These are phyloP conservation scores for Linum lewisii DNA, from an alignment of 345 rosid genomes.

Conservation along the genomic window DNA sequence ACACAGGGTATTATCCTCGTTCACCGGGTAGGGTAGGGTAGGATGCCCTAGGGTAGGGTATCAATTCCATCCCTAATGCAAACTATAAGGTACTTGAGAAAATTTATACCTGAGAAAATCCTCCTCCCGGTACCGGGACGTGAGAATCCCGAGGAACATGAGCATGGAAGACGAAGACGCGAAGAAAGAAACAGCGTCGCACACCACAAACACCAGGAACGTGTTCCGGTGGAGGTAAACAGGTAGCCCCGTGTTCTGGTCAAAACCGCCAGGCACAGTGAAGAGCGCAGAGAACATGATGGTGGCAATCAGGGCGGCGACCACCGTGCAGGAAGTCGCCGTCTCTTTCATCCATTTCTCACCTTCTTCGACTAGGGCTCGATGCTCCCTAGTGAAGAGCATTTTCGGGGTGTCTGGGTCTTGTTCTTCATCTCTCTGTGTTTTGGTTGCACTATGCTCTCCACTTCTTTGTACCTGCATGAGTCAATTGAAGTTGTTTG, in stretches of 20 bases:
- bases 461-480: constrained; percentile 42
- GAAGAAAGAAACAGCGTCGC: constrained; percentile 20
- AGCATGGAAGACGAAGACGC: constrained; percentile 17
- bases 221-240: constrained; percentile 4
- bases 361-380: constrained; percentile 18
- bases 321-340: constrained; percentile 20
- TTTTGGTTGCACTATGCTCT: constrained; percentile 55
- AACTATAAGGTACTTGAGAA: no score
- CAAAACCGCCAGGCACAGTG: constrained; percentile 22
- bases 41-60: no score
- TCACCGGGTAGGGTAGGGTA: no score
- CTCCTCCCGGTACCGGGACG: constrained; percentile 24
- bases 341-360: constrained; percentile 26
- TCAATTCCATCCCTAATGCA: no score
- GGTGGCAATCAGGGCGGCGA: constrained; percentile 24
- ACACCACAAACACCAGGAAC: constrained; percentile 18
- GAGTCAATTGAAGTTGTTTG: neutral
- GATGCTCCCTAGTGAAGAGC: constrained; percentile 22
- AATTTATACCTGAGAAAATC: constrained; percentile 22
- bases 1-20: no score
- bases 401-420: constrained; percentile 33
- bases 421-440: constrained; percentile 44
- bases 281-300: constrained; percentile 25
- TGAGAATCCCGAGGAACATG: constrained; percentile 26
- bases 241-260: constrained; percentile 13